Conservation (phyloP, 495 filamentous ascomycete genomes). For the Lophiostoma macrostomum region DNA sequence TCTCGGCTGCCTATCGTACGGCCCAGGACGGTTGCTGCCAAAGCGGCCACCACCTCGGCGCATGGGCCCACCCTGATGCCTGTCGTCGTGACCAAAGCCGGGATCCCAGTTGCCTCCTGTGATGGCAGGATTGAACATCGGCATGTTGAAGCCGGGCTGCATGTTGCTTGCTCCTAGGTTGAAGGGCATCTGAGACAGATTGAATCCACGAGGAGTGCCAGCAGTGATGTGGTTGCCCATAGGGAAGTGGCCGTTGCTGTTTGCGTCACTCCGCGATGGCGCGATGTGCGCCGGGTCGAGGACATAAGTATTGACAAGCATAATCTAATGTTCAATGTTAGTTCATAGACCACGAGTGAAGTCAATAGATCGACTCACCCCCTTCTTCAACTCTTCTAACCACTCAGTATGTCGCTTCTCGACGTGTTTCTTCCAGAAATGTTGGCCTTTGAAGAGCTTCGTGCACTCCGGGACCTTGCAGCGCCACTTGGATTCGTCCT, state of each 20-base stretch:
- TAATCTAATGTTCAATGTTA: conserved; percentile 54
- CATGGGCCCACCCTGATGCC: conserved; percentile 58
- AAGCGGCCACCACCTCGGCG: conserved; percentile 53
- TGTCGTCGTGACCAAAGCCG: conserved; percentile 37
- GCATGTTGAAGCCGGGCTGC: conserved; percentile 44
- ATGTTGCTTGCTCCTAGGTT: conserved; percentile 23
- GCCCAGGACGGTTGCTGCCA: conserved; percentile 51
- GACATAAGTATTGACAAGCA: conserved; percentile 88
- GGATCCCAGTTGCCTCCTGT: conserved; percentile 13
- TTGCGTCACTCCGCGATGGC: conserved; percentile 89
- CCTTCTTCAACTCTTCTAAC: conserved; percentile 72
- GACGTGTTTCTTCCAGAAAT: conserved; percentile 96
- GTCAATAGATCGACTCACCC: conserved; percentile 58
- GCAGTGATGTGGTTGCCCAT: conserved; percentile 66
- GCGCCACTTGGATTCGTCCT: conserved; percentile 92
- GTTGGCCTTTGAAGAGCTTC: conserved; percentile 94
- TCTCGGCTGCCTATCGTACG: conserved; percentile 56
- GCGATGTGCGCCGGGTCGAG: conserved; percentile 90
- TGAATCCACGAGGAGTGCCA: conserved; percentile 92
- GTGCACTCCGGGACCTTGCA: conserved; percentile 95
- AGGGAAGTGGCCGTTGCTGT: conserved; percentile 94
- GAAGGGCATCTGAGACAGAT: conserved; percentile 66
- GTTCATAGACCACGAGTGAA: conserved; percentile 11
- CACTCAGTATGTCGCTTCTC: conserved; percentile 94
- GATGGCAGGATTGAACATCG: conserved; percentile 53